phyloP scores from a whole-genome alignment of 805 yeast species.

The Metschnikowia peoriensis region DNA sequence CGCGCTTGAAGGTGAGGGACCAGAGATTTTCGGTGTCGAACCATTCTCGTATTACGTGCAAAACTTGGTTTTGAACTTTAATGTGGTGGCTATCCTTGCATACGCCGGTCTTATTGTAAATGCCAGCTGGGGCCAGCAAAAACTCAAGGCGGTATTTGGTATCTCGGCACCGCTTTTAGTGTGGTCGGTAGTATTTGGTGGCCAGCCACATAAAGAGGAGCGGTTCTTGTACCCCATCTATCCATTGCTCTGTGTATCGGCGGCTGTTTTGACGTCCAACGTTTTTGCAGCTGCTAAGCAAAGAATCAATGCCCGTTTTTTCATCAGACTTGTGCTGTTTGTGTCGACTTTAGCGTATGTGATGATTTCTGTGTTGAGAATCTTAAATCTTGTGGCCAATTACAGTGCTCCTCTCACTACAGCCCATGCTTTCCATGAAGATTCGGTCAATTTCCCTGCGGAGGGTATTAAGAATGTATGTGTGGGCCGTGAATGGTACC shows the following conservation, averaged over 20 bases:
- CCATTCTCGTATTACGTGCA: slow-evolving; percentile 68
- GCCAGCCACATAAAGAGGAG: slow-evolving; percentile 92
- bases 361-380: slow-evolving; percentile 44
- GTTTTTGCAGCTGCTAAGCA: slow-evolving; percentile 9
- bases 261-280: slow-evolving; percentile 46
- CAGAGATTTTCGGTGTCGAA: slow-evolving; percentile 87
- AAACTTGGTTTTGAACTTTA: slow-evolving; percentile 75
- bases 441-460: slow-evolving; percentile 13
- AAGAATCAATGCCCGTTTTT: slow-evolving; percentile 2
- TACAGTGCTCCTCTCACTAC: slow-evolving; percentile 73
- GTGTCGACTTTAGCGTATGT: slow-evolving; percentile 32
- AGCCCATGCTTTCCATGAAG: slow-evolving; percentile 41
- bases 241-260: slow-evolving; percentile 62
- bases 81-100: slow-evolving; percentile 47
- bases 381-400: slow-evolving; percentile 57
- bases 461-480: slow-evolving; percentile 54
- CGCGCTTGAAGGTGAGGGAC: slow-evolving; percentile 72
- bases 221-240: slow-evolving; percentile 86
- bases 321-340: slow-evolving; percentile 12
- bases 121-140: slow-evolving; percentile 14
- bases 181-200: slow-evolving; percentile 66
- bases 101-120: slow-evolving; percentile 35
- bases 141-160: slow-evolving; percentile 11
- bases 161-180: slow-evolving; percentile 48
- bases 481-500: slow-evolving; percentile 94